Conservation (phyloP, 1,284 basidiomycete genomes). For the Inonotus obliquus region DNA sequence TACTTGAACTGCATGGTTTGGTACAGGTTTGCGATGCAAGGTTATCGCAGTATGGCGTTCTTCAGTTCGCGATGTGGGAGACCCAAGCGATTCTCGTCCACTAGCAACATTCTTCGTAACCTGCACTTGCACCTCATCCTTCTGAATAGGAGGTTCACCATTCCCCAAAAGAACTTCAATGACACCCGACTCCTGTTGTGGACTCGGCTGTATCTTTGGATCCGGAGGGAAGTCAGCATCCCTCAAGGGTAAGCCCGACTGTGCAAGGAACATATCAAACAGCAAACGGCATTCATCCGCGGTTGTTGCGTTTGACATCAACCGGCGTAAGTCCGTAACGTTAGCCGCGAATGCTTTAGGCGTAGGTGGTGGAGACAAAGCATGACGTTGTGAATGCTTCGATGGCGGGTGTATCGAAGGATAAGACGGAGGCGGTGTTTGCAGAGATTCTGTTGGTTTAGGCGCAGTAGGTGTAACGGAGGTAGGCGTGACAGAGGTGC, state of each 20-base stretch:
- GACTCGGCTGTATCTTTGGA: neutral
- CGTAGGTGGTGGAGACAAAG: conserved; percentile 17
- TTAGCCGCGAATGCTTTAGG: conserved; percentile 31
- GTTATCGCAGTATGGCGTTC: conserved; percentile 1
- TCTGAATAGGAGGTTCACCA: conserved; percentile 1
- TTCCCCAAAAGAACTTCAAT: conserved; percentile 13
- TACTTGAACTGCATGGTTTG: neutral
- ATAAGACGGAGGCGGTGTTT: conserved; percentile 1
- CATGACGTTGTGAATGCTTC: conserved; percentile 13
- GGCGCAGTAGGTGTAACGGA: neutral
- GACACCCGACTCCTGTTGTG: conserved; percentile 12
- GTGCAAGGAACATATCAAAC: conserved; percentile 73
- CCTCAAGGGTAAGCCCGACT: conserved; percentile 39
- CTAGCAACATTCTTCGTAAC: neutral
- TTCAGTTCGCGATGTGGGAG: conserved; percentile 13
- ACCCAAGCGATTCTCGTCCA: neutral
- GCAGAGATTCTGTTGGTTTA: neutral
- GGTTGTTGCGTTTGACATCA: conserved; percentile 67
- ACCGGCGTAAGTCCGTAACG: conserved; percentile 60
- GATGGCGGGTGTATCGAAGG: conserved; percentile 1
- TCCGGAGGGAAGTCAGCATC: conserved; percentile 9
- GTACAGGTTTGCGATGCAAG: conserved; percentile 8
- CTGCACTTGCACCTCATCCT: neutral
- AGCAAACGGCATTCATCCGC: conserved; percentile 82
- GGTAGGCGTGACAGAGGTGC: neutral